Evolutionary conservation across 2,329 filamentous ascomycete genomes (phyloP).

Genomic region (Thermothelomyces thermophilus): DNA sequence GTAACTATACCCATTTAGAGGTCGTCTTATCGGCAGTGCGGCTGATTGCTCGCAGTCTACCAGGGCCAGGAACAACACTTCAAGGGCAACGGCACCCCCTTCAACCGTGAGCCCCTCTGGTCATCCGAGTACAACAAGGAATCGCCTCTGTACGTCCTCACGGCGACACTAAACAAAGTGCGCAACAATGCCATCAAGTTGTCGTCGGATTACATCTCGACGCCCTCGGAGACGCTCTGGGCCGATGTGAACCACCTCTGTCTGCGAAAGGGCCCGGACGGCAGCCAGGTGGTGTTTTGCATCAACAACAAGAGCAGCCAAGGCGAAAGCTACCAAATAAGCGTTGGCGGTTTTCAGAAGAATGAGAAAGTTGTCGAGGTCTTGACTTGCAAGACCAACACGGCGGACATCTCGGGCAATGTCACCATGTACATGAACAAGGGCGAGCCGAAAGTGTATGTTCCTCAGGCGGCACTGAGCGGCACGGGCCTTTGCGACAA

Average conservation of each 20-base stretch:
- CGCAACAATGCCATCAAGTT: constrained; percentile 25
- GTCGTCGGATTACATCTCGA: constrained; percentile 19
- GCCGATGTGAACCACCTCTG: constrained; percentile 26
- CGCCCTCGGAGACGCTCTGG: constrained; percentile 17
- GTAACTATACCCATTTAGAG: constrained; percentile 13
- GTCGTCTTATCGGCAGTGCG: too few species aligned
- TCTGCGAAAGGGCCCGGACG: constrained; percentile 25
- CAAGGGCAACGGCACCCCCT: constrained; percentile 39
- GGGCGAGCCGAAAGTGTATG: constrained; percentile 24
- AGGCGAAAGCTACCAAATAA: constrained; percentile 23
- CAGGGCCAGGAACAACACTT: constrained; percentile 60
- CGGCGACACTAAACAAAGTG: constrained; percentile 31
- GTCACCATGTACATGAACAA: constrained; percentile 21
- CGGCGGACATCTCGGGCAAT: constrained; percentile 19
- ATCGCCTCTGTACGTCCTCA: constrained; percentile 43
- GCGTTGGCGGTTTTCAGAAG: constrained; percentile 23
- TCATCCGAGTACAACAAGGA: constrained; percentile 41
- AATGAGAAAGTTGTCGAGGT: constrained; percentile 26
- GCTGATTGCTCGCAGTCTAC: constrained; percentile 37
- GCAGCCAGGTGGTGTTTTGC: constrained; percentile 25
- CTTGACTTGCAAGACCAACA: constrained; percentile 19
- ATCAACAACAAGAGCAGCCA: constrained; percentile 27
- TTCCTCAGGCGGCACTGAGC: constrained; percentile 12
- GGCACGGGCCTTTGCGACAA: constrained; percentile 22
- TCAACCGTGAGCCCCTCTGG: constrained; percentile 55